Evolutionary conservation across 2,329 filamentous ascomycete genomes (phyloP), one percentile per base, ranked within the genome.

Genomic region (Arthrobotrys entomopaga): DNA sequence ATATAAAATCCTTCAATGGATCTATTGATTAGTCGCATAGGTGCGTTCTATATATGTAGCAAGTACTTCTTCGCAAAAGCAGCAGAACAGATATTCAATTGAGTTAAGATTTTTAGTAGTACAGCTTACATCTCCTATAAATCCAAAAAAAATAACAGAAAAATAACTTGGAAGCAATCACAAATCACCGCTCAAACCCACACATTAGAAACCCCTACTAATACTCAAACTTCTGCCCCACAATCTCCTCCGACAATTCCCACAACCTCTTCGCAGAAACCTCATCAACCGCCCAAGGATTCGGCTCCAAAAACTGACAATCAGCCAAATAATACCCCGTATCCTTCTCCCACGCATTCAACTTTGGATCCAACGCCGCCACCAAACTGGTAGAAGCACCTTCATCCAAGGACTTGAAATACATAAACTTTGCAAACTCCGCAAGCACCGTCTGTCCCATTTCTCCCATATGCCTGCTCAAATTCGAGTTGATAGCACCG

Each of bases 191-290:
- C 26, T n/a, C 26, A 29, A 29, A 29, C 26, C 7, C 26, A 26
- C 24, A 3, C 24, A 3, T 3, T 26, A 3, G 24, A 26, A 26
- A 7, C 24, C 24, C 24, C 24, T 19, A 20, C 40, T 66, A 73
- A 52, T 24, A 65, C 11, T 73, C 50, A 75, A 84, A 84, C 53
- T 81, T 79, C 65, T 82, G 78, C 1, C 80, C 80, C 1, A 84
- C 82, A 29, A 84, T 77, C 63, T 82, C 78, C 78, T 85, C 84
- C 46, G 82, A 84, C 50, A 85, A 73, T 56, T 80, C 80, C 83
- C 84, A 86, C 34, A 85, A 67, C 59, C 79, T 82, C 38, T 83
- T 81, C 0, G 82, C 83, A 15, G 79, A 76, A 5, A 81, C 81
- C 0, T 79, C 78, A 13, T 82, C 80, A 1, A 66, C 78, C 10